Evolutionary conservation across 495 filamentous ascomycete genomes (phyloP), one percentile per base, ranked within the genome.

Genomic region (Paragyromitra xinjiangensis): DNA sequence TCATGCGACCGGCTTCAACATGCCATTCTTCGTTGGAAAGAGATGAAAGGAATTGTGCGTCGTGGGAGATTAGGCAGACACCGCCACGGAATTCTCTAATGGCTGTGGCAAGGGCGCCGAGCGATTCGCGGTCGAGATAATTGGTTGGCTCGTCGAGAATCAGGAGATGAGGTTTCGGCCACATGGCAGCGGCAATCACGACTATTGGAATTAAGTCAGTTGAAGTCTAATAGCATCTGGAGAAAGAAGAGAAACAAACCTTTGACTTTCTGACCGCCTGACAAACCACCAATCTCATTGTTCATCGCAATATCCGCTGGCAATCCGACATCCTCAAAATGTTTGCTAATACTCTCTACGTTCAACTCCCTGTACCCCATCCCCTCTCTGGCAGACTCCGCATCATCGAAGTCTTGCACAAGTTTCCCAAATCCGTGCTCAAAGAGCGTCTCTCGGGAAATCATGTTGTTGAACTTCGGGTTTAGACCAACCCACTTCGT

Each of bases 201-300:
- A 99, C 95, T 77, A 40, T 66, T 65, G 26, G 4, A 0, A 11
- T 22, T 9, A 42, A 29, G 8, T 77, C 44, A 77, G 74, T 16
- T 59, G 3, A 29, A 26, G 29, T 39, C n/a, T 6, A 9, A 22
- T 6, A 16, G n/a, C 26, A 40, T 16, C 9, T 4, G 24, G 7
- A 22, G 39, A 19, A 2, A 14, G 24, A 40, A 26, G 34, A 26
- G 6, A 2, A 53, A 61, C 59, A 58, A 73, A 77, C 74, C 74
- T 88, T 99, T 99, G 85, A 99, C 95, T 85, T 99, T 99, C 83
- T 99, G 95, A n/a, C 95, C 95, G 85, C 95, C 95, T 5, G 94
- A 98, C 4, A 99, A 87, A 82, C 95, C 96, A 59, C 94, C 94
- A 82, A 99, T 99, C 84, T 97, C 90, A 84, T 97, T 99, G 89